Conservation (phyloP, 1,139 yeast species). For the Candida sp. region DNA sequence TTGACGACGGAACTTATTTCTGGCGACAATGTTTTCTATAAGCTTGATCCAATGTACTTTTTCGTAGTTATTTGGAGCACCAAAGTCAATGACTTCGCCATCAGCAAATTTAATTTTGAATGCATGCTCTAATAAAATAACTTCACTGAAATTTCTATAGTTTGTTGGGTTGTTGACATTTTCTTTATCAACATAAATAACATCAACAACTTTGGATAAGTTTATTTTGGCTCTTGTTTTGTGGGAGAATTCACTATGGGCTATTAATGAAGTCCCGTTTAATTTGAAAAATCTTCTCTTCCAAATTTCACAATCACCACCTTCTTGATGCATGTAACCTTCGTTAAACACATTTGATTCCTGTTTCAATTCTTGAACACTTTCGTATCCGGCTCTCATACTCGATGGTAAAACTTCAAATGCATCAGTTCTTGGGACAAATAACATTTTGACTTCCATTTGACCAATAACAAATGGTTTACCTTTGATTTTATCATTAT, state of each 20-base stretch:
- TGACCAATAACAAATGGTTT: slow-evolving; percentile 66
- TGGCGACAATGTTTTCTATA: slow-evolving; percentile 50
- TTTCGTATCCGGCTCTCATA: slow-evolving; percentile 54
- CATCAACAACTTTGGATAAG: slow-evolving; percentile 55
- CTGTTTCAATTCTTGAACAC: slow-evolving; percentile 43
- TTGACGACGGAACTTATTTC: slow-evolving; percentile 55
- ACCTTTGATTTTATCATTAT: slow-evolving; percentile 17
- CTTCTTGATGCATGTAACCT: slow-evolving; percentile 73
- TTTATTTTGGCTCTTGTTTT: slow-evolving; percentile 69
- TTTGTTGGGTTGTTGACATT: slow-evolving; percentile 26
- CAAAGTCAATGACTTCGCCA: slow-evolving; percentile 68
- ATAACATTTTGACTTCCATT: slow-evolving; percentile 71
- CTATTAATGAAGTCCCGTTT: slow-evolving; percentile 57
- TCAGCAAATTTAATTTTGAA: slow-evolving; percentile 63
- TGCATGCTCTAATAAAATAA: slow-evolving; percentile 57
- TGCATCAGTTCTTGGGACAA: slow-evolving; percentile 55
- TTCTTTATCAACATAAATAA: slow-evolving; percentile 47
- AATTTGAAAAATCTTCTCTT: slow-evolving; percentile 62
- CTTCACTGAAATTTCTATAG: slow-evolving; percentile 61
- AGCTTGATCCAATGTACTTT: slow-evolving; percentile 54
- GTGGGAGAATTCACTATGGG: slow-evolving; percentile 60
- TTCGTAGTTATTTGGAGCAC: slow-evolving; percentile 58
- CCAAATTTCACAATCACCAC: slow-evolving; percentile 69
- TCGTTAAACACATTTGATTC: slow-evolving; percentile 40
- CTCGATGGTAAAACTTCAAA: slow-evolving; percentile 65